Percentiles rank a stretch among this genome's conserved stretches.
Conservation (phyloP, 2,329 filamentous ascomycete genomes). For the Huntiella decipiens region DNA sequence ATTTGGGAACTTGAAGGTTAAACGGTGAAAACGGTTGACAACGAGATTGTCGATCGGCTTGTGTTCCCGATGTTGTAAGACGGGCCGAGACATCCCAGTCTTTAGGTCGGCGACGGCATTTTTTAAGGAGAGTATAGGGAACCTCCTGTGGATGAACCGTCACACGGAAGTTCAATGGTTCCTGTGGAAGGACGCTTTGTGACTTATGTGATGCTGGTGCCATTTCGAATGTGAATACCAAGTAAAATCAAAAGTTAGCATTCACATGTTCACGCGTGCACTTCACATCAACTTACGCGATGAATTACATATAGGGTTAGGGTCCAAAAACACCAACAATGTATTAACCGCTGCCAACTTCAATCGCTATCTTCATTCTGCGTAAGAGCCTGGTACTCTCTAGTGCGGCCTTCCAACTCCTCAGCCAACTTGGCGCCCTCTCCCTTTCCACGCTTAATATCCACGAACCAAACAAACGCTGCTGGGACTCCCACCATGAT, state of each 20-base stretch:
- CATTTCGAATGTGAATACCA: too few species aligned
- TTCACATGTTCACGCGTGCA: too few species aligned
- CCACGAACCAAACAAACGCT: constrained; percentile 65
- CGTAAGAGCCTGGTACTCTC: neutral
- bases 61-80: neutral
- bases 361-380: too few species aligned
- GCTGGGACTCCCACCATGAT: constrained; percentile 68
- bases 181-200: neutral
- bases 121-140: neutral
- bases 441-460: constrained; percentile 59
- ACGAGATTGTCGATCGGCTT: neutral
- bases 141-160: neutral
- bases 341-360: too few species aligned
- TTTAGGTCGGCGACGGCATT: constrained; percentile 1
- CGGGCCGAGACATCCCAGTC: constrained; percentile 1
- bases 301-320: neutral
- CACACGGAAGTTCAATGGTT: neutral
- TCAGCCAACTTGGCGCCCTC: constrained; percentile 48
- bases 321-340: too few species aligned
- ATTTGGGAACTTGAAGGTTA: neutral
- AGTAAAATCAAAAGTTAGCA: too few species aligned
- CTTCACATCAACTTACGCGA: neutral
- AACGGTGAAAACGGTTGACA: constrained; percentile 6
- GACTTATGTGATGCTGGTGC: too few species aligned
- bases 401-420: constrained; percentile 29